Evolutionary conservation across 805 yeast genomes (phyloP).

Genomic region (Ogataea henricii): DNA sequence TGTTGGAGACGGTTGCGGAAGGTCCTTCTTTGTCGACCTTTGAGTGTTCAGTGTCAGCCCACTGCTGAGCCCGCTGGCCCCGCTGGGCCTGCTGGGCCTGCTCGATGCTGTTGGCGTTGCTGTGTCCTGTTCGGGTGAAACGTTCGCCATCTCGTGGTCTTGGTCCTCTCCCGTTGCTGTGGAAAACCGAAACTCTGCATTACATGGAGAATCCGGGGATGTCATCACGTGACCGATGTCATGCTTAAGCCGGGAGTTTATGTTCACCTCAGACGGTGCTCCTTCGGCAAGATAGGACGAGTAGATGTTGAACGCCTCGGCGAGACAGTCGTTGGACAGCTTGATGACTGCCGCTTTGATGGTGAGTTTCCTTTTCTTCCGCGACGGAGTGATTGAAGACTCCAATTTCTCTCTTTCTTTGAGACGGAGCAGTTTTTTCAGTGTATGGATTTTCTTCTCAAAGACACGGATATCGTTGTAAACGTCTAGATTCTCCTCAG

Average conservation of each 20-base stretch:
- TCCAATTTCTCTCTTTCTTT: constrained; percentile 28
- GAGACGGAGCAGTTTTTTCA: constrained; percentile 43
- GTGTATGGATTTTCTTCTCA: constrained; percentile 44
- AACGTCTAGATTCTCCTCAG: constrained; percentile 78
- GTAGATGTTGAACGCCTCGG: constrained; percentile 64
- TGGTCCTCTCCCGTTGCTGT: background rate
- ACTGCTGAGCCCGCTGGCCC: background rate
- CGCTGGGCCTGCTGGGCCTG: background rate
- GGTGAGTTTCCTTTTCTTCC: constrained; percentile 31
- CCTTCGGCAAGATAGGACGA: constrained; percentile 64
- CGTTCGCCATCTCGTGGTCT: background rate
- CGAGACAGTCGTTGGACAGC: constrained; percentile 56
- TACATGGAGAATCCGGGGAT: constrained; percentile 7
- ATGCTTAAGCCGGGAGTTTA: constrained; percentile 43
- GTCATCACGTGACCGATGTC: constrained; percentile 22
- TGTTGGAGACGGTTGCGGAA: constrained; percentile 34
- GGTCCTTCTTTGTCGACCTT: background rate
- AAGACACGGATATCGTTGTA: constrained; percentile 60
- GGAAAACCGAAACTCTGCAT: background rate
- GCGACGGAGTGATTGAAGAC: constrained; percentile 15
- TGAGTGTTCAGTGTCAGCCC: background rate
- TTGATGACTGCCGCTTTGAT: constrained; percentile 41
- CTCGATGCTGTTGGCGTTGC: too few species aligned
- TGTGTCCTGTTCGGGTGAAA: background rate
- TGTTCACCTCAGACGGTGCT: constrained; percentile 70